Percentiles rank a stretch among this genome's conserved stretches.
Conservation (phyloP, 192 early-diverging fungal genomes). For the Linnemannia hyalina region DNA sequence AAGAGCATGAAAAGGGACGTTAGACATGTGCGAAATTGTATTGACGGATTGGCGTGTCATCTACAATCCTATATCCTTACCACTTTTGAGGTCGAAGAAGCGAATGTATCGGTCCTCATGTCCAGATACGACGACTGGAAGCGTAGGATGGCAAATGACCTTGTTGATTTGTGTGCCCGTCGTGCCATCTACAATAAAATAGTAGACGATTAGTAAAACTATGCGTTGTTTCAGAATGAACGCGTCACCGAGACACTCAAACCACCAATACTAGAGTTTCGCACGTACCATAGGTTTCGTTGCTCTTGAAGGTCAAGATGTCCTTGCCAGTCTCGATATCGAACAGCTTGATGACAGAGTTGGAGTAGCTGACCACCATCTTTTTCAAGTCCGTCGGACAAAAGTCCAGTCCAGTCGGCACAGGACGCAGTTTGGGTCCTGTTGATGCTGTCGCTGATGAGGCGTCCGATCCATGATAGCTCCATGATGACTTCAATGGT, state of each 20-base stretch:
- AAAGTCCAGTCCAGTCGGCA: conserved; percentile 81
- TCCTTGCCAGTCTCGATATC: conserved; percentile 82
- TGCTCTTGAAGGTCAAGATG: conserved; percentile 66
- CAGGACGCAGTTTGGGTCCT: conserved; percentile 10
- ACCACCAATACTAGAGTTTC: background rate
- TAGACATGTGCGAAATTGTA: background rate
- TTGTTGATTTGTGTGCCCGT: conserved; percentile 82
- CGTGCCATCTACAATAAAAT: conserved; percentile 65
- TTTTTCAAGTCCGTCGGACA: conserved; percentile 67
- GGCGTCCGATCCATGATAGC: conserved; percentile 49
- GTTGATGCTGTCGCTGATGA: background rate
- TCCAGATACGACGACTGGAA: conserved; percentile 79
- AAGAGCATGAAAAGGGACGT: background rate
- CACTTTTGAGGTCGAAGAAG: conserved; percentile 81
- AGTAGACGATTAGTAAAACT: background rate
- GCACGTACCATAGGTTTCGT: conserved; percentile 73
- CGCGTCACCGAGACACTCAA: background rate
- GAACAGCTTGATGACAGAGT: conserved; percentile 76
- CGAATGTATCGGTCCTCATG: conserved; percentile 84
- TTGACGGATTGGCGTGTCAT: background rate
- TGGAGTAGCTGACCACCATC: conserved; percentile 74
- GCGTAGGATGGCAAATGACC: conserved; percentile 77
- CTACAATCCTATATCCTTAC: conserved; percentile 48
- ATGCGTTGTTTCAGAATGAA: background rate
- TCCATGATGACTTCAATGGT: conserved; percentile 64